A percentile compares a stretch with the other conserved stretches of the same genome.
Evolutionary conservation across 257 asterid species (phyloP).

Genomic region (Solanum habrochaites): DNA sequence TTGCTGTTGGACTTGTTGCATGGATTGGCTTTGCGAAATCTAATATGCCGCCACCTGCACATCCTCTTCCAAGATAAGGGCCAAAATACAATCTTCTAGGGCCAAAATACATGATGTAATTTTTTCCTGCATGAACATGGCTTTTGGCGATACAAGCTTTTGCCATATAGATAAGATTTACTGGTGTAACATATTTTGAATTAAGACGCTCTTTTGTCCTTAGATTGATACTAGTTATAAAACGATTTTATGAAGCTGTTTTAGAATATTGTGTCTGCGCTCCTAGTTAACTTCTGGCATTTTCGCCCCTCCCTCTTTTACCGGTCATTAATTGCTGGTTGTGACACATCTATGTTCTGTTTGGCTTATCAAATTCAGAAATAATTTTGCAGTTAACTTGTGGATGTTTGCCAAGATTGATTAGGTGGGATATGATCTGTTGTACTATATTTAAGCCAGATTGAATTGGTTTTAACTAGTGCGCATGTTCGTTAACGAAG

Average conservation of each 20-base stretch:
- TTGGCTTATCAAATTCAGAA: neutral
- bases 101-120: neutral
- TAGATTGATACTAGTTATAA: neutral
- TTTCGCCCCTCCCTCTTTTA: neutral
- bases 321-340: neutral
- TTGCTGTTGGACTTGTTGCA: slow-evolving; percentile 53
- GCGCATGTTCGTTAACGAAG: neutral
- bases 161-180: neutral
- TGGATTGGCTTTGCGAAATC: slow-evolving; percentile 58
- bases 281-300: neutral
- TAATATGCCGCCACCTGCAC: slow-evolving; percentile 22
- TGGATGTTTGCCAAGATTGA: neutral
- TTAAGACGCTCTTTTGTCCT: neutral
- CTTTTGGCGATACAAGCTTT: neutral
- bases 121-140: too few relatives aligned
- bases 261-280: neutral
- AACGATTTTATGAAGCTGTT: neutral
- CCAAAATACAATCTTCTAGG: neutral
- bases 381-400: neutral
- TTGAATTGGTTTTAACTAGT: neutral
- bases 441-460: neutral
- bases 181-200: neutral
- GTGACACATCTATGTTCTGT: neutral
- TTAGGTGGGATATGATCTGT: neutral
- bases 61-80: slow-evolving; percentile 34